A percentile compares a stretch with the other conserved stretches of the same genome.
phyloP scores from a whole-genome alignment of 2,329 filamentous ascomycete species.

The Rutstroemia sp. region DNA sequence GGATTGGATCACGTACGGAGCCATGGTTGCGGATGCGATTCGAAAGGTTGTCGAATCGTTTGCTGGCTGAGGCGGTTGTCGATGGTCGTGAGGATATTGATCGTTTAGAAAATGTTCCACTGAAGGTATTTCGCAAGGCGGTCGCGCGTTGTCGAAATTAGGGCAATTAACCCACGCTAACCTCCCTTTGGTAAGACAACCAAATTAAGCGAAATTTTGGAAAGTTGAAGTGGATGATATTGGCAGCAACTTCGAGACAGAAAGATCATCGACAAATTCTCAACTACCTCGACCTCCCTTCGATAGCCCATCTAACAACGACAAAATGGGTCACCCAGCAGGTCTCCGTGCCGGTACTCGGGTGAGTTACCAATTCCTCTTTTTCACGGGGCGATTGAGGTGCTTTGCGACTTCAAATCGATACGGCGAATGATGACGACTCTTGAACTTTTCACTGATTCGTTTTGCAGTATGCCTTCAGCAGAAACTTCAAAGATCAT shows the following conservation, averaged over 20 bases:
- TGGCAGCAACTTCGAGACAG: neutral
- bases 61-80: conserved; percentile 6
- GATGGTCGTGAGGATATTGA: conserved; percentile 11
- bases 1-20: conserved; percentile 25
- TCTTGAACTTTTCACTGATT: conserved; percentile 1
- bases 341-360: conserved; percentile 83
- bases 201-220: conserved; percentile 2
- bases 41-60: conserved; percentile 9
- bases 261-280: conserved; percentile 8
- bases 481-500: conserved; percentile 74
- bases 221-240: neutral
- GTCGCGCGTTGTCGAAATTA: neutral
- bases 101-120: conserved; percentile 2
- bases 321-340: conserved; percentile 58
- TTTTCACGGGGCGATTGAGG: neutral
- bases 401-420: neutral
- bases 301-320: conserved; percentile 17
- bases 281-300: conserved; percentile 13
- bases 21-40: conserved; percentile 31
- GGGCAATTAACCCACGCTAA: conserved; percentile 8
- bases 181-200: neutral
- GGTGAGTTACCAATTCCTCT: conserved; percentile 43
- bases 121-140: neutral
- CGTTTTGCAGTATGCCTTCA: conserved; percentile 71
- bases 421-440: conserved; percentile 7